A percentile compares a stretch with the other conserved stretches of the same genome.
phyloP scores from a whole-genome alignment of 2,329 filamentous ascomycete genomes.

The Drechslera avenae region DNA sequence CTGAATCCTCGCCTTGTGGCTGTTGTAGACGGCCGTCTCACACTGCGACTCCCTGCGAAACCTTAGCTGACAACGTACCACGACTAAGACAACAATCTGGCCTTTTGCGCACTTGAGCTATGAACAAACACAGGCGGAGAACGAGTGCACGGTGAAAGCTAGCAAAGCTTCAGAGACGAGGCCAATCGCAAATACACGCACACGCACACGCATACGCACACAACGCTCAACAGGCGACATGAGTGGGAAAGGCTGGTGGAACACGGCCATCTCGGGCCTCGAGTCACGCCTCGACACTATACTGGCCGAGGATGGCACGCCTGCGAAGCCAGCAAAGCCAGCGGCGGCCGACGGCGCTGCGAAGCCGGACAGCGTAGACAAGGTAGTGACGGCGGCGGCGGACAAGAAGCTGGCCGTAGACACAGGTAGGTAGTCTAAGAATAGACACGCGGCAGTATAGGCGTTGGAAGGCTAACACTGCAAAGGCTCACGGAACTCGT shows the following conservation, averaged over 20 bases:
- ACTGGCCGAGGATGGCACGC: slow-evolving; percentile 75
- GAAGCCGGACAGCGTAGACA: slow-evolving; percentile 39
- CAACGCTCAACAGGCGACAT: slow-evolving; percentile 19
- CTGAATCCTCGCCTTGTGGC: neutral
- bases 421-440: slow-evolving; percentile 34
- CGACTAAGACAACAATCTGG: slow-evolving; percentile 30
- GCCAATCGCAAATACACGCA: neutral
- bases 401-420: slow-evolving; percentile 42
- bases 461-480: slow-evolving; percentile 24
- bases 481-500: slow-evolving; percentile 66
- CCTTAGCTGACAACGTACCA: slow-evolving; percentile 31
- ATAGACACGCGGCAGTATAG: neutral
- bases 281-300: slow-evolving; percentile 93
- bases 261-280: slow-evolving; percentile 89
- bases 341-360: slow-evolving; percentile 48
- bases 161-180: slow-evolving; percentile 14
- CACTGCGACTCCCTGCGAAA: slow-evolving; percentile 27
- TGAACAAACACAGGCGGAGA: slow-evolving; percentile 39
- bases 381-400: slow-evolving; percentile 17
- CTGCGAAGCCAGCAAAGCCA: slow-evolving; percentile 50
- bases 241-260: slow-evolving; percentile 42
- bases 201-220: neutral
- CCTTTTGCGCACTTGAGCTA: slow-evolving; percentile 36
- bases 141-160: slow-evolving; percentile 38
- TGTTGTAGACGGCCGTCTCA: slow-evolving; percentile 9